Evolutionary conservation across 495 filamentous ascomycete genomes (phyloP).

Genomic region (Aspergillus mulundensis): DNA sequence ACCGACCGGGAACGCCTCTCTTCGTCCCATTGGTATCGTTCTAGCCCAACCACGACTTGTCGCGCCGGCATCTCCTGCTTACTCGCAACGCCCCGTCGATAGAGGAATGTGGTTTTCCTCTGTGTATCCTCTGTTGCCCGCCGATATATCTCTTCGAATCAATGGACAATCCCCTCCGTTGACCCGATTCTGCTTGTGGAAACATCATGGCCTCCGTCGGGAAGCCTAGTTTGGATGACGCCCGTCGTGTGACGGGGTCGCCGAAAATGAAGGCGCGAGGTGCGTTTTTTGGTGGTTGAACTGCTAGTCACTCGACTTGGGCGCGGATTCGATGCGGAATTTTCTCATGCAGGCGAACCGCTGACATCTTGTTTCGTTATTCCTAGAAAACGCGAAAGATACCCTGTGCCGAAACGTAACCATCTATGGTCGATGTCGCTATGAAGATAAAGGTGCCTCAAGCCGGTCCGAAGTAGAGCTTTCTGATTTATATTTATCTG

Average conservation of each 20-base stretch:
- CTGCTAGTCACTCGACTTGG: neutral
- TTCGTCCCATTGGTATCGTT: slow-evolving; percentile 1
- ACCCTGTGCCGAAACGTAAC: slow-evolving; percentile 89
- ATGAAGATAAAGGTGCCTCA: slow-evolving; percentile 69
- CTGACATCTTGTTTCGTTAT: slow-evolving; percentile 8
- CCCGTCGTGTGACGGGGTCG: slow-evolving; percentile 49
- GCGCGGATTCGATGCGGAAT: neutral
- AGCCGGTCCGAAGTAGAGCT: neutral
- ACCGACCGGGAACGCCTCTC: neutral
- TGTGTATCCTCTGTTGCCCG: slow-evolving; percentile 27
- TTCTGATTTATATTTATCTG: slow-evolving; percentile 17
- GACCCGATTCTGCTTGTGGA: slow-evolving; percentile 32
- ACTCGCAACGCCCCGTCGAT: slow-evolving; percentile 11
- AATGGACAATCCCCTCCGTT: slow-evolving; percentile 42
- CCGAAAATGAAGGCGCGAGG: slow-evolving; percentile 62
- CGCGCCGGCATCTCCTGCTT: slow-evolving; percentile 19
- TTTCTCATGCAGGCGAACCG: neutral
- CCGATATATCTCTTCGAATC: slow-evolving; percentile 30
- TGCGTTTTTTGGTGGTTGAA: slow-evolving; percentile 29
- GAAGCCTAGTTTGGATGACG: slow-evolving; percentile 42
- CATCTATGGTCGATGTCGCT: slow-evolving; percentile 91
- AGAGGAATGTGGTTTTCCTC: slow-evolving; percentile 45
- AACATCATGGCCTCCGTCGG: slow-evolving; percentile 42
- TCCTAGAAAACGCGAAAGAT: slow-evolving; percentile 68
- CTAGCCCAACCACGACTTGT: slow-evolving; percentile 21